Evolutionary conservation across 2,329 filamentous ascomycete genomes (phyloP), one percentile per base, ranked within the genome.

Genomic region (Fusarium odoratissimum): DNA sequence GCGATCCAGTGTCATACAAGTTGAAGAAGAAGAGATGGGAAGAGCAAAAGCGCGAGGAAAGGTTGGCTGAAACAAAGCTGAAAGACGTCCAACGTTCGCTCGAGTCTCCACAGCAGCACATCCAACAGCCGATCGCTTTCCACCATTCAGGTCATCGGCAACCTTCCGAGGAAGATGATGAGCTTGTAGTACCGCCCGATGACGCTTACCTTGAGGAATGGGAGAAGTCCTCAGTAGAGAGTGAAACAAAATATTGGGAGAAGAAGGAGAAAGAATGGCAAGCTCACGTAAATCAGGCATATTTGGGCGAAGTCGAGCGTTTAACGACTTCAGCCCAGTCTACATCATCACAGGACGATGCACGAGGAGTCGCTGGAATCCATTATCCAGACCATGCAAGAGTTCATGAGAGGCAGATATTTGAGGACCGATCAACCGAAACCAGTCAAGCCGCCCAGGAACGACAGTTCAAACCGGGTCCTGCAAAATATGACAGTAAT

Each of bases 371-470:
- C 3, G 8, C 33, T 28, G 17, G 4, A 10, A 13, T 6, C 2
- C 31, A 21, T 11, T 3, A 28, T 25, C 8, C 12, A 21, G 12
- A 19, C 4, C 8, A 2, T 9, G n/a, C 17, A 8, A 23, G 19
- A 19, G n/a, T 19, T 14, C 6, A 23, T 14, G n/a, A 21, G n/a
- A 28, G 6, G 17, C 4, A 16, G 17, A 21, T 2, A 19, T 11
- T 10, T 25, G 31, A 49, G 21, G 16, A 5, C 14, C 31, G 7
- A 0, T 5, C n/a, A 21, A 4, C 17, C 0, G n/a, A 51, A 14
- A 5, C n/a, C 16, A 14, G 31, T 35, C 14, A 7, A 5, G 10
- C 8, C 3, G 16, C 17, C 31, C 31, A 3, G 8, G 5, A 28
- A 16, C 16, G 12, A 16, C 4, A 19, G 6, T 12, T 14, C 4